These are phyloP conservation scores for Rhynchospora pubera DNA, from an alignment of 176 grass and related monocot species.

Conservation along the genomic window DNA sequence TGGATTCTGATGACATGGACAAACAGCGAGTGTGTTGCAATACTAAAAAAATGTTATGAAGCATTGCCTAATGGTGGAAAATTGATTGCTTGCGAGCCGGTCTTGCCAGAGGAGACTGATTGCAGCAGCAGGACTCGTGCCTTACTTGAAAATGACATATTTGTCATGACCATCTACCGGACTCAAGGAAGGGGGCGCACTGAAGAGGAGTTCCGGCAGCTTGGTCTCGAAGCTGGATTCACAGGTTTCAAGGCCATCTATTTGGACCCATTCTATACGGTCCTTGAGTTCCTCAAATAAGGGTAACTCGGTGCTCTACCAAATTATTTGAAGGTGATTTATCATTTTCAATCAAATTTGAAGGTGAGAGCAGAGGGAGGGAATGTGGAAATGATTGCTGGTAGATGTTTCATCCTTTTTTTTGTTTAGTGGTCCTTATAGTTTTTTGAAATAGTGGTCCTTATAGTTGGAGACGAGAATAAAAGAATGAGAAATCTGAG, in stretches of 20 bases:
- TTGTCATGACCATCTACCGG: conserved; percentile 80
- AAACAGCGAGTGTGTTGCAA: conserved; percentile 58
- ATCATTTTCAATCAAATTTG: neutral
- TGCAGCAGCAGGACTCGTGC: conserved; percentile 55
- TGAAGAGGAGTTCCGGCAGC: conserved; percentile 62
- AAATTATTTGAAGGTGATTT: neutral
- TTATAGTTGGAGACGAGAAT: no score
- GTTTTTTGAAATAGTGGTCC: neutral
- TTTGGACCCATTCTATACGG: conserved; percentile 65
- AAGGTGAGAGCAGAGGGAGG: neutral
- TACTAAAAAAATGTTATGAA: conserved; percentile 57
- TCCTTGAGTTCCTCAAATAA: conserved; percentile 71
- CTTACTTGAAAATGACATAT: conserved; percentile 76
- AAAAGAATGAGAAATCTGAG: neutral
- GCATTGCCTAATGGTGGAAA: conserved; percentile 67
- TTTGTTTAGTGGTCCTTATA: neutral
- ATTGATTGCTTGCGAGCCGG: conserved; percentile 74
- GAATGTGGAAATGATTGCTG: neutral
- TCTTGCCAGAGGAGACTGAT: conserved; percentile 61
- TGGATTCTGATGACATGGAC: conserved; percentile 92
- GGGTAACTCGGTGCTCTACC: neutral
- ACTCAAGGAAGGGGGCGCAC: conserved; percentile 58
- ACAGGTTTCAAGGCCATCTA: conserved; percentile 46
- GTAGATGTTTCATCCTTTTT: neutral
- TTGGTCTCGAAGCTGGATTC: conserved; percentile 49